Percentiles rank a stretch among this genome's conserved stretches.
Conservation (phyloP, 805 yeast species). For the Candida endomychidarum region DNA sequence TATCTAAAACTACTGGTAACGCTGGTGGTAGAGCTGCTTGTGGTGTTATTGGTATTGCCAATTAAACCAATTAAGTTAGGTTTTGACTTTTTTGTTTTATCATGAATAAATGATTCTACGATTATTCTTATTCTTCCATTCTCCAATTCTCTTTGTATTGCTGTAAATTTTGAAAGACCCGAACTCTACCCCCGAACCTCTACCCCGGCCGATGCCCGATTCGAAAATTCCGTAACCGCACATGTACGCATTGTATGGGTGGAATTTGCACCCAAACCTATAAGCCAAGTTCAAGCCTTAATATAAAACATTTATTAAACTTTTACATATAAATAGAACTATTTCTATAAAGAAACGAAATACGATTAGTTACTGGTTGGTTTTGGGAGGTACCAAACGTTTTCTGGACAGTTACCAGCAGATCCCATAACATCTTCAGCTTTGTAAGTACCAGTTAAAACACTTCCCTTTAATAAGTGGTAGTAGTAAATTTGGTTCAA, state of each 20-base stretch:
- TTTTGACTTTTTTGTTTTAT: not conserved
- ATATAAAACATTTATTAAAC: not conserved
- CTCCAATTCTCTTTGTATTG: not conserved
- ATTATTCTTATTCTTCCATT: not conserved
- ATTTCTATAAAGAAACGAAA: not conserved
- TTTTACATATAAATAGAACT: not conserved
- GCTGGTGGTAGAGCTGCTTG: constrained; percentile 99
- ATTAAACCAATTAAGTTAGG: constrained; percentile 20
- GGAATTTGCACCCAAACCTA: not conserved
- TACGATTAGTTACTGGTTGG: not conserved
- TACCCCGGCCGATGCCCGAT: no score
- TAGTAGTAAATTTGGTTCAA: constrained; percentile 78
- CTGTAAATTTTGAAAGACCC: not conserved
- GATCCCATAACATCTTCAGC: constrained; percentile 59
- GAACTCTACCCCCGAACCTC: not conserved
- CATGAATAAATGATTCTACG: not conserved
- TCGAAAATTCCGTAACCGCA: no score
- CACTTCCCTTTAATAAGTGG: constrained; percentile 71
- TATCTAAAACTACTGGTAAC: constrained; percentile 92
- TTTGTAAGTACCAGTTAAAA: constrained; percentile 58
- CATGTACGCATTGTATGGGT: no score
- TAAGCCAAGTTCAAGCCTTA: no score
- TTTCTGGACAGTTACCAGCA: constrained; percentile 60
- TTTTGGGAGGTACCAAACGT: constrained; percentile 34
- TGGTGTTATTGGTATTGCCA: constrained; percentile 88